Percentiles rank a stretch among this genome's conserved stretches.
phyloP scores from a whole-genome alignment of 805 yeast genomes.

The Metschnikowia reukaufii region DNA sequence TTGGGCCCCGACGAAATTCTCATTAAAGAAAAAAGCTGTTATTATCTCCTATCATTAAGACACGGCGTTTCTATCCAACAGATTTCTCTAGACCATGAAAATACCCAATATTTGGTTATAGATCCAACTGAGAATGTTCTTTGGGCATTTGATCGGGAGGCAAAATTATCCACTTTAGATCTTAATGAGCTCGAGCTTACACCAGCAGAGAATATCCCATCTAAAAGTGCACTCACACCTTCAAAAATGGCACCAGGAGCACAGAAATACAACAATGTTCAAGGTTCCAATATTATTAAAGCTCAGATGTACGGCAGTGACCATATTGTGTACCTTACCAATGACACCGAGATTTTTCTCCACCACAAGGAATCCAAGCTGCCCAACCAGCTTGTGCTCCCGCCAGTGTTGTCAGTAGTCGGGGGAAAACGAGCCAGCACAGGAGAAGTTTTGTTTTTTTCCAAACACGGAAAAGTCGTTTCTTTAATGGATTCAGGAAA shows the following conservation, averaged over 20 bases:
- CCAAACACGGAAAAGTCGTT: constrained; percentile 24
- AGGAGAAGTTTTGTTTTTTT: constrained; percentile 19
- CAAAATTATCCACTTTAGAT: not conserved
- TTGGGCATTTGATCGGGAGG: constrained; percentile 5
- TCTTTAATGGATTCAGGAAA: constrained; percentile 1
- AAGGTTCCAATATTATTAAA: not conserved
- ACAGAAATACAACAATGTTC: not conserved
- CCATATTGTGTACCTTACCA: constrained; percentile 6
- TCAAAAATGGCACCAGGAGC: constrained; percentile 1
- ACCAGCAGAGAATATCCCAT: not conserved
- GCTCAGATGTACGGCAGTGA: constrained; percentile 1
- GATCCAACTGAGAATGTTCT: constrained; percentile 19
- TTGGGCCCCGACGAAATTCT: constrained; percentile 38
- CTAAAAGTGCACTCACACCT: constrained; percentile 1
- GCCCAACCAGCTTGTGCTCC: not conserved
- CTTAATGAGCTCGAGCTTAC: not conserved
- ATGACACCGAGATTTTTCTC: not conserved
- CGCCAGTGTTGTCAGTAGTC: constrained; percentile 3
- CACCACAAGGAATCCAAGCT: not conserved
- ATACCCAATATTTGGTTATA: constrained; percentile 17
- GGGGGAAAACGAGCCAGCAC: constrained; percentile 11
- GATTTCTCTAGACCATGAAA: constrained; percentile 1
- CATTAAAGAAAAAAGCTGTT: constrained; percentile 33
- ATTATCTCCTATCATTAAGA: constrained; percentile 26
- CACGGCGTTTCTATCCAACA: constrained; percentile 24